A percentile compares a stretch with the other conserved stretches of the same genome.
Evolutionary conservation across 2,329 filamentous ascomycete genomes (phyloP).

Genomic region (Thelonectria rubi): DNA sequence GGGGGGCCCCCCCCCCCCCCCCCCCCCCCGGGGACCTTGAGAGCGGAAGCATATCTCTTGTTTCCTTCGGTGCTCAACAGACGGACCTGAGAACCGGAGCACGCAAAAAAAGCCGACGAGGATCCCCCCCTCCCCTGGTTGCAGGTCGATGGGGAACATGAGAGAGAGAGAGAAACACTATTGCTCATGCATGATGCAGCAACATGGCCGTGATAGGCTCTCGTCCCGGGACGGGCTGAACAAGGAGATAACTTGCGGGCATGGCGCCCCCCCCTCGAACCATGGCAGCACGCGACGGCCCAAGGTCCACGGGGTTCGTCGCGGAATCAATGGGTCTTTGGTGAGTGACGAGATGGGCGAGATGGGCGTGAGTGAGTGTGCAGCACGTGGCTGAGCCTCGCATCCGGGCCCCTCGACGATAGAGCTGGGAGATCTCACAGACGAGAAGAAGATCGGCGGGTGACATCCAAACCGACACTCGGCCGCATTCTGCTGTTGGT

Average conservation of each 20-base stretch:
- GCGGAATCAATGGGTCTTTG: not conserved
- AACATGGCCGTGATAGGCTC: not conserved
- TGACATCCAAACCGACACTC: too few relatives aligned
- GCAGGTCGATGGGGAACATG: not conserved
- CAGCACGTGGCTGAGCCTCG: not conserved
- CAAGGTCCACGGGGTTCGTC: not conserved
- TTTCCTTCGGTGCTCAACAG: not conserved
- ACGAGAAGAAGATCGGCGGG: too few relatives aligned
- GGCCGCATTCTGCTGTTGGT: too few relatives aligned
- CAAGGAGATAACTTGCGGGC: not conserved
- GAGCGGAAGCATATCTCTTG: not conserved
- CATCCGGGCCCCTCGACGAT: too few relatives aligned
- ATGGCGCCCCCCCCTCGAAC: not conserved
- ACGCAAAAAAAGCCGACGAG: not conserved
- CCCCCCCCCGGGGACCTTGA: not conserved
- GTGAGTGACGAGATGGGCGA: not conserved
- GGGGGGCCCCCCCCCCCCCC: not conserved
- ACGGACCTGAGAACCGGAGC: not conserved
- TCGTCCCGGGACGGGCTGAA: not conserved
- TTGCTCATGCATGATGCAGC: not conserved
- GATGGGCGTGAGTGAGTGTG: not conserved
- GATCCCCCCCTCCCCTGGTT: not conserved
- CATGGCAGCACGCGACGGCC: not conserved
- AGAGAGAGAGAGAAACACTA: not conserved
- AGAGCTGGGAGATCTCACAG: too few relatives aligned